A percentile compares a stretch with the other conserved stretches of the same genome.
phyloP scores from a whole-genome alignment of 2,329 filamentous ascomycete species.

The Chrysosporium queenslandicum region DNA sequence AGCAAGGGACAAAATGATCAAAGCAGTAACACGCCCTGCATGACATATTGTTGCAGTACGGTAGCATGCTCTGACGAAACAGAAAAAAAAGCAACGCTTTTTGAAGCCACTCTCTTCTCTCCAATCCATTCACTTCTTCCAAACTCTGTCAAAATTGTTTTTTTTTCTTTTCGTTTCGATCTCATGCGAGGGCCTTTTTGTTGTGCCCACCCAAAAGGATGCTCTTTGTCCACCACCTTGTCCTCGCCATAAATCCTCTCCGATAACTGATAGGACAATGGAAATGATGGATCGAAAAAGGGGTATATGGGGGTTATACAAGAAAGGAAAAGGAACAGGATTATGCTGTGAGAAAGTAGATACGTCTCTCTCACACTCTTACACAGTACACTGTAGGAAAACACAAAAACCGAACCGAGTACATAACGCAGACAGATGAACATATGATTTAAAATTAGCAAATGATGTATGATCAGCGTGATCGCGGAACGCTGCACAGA shows the following conservation, averaged over 20 bases:
- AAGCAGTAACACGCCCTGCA: background rate
- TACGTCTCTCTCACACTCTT: constrained; percentile 8
- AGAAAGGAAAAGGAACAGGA: constrained; percentile 11
- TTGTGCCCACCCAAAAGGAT: background rate
- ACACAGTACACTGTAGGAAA: constrained; percentile 25
- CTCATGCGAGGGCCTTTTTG: background rate
- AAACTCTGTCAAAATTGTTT: constrained; percentile 5
- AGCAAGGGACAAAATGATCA: background rate
- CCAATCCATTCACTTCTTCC: background rate
- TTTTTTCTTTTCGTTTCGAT: background rate
- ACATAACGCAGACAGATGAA: constrained; percentile 6
- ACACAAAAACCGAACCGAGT: constrained; percentile 13
- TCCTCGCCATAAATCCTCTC: constrained; percentile 11
- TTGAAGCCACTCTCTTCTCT: background rate
- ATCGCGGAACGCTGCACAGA: constrained; percentile 19
- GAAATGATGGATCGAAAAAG: constrained; percentile 11
- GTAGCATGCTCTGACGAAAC: background rate
- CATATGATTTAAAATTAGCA: constrained; percentile 10
- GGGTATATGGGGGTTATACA: constrained; percentile 15
- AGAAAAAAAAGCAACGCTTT: constrained; percentile 6
- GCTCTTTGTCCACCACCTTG: constrained; percentile 8
- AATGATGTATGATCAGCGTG: constrained; percentile 4
- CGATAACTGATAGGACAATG: constrained; percentile 3
- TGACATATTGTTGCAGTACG: background rate
- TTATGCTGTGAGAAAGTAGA: constrained; percentile 3